A percentile compares a stretch with the other conserved stretches of the same genome.
phyloP scores from a whole-genome alignment of 2,329 filamentous ascomycete species.

The Ophiostoma sp. region DNA sequence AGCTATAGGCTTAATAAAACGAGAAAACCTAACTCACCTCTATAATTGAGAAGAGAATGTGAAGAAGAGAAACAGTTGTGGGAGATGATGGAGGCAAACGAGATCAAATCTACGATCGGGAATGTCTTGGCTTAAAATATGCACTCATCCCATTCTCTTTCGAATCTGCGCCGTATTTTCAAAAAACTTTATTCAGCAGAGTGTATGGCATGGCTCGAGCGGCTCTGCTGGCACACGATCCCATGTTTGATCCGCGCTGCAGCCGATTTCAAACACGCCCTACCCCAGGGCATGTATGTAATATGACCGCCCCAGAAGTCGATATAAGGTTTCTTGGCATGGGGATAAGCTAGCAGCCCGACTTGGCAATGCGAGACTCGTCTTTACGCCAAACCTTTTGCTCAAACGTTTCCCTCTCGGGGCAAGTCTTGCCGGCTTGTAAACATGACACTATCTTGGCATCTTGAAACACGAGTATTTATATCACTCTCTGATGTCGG shows the following conservation, averaged over 20 bases:
- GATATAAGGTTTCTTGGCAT: slow-evolving; percentile 5
- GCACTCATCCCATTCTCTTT: background rate
- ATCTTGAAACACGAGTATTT: background rate
- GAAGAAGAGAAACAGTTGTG: background rate
- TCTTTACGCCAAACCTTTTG: background rate
- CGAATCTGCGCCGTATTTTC: background rate
- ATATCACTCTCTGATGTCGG: background rate
- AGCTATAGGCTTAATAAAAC: background rate
- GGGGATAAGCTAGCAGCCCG: background rate
- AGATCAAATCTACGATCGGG: background rate
- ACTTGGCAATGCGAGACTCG: slow-evolving; percentile 5
- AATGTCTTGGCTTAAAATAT: background rate
- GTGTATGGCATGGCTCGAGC: background rate
- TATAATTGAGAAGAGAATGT: background rate
- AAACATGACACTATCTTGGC: slow-evolving; percentile 6
- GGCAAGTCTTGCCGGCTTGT: background rate
- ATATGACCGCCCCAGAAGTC: background rate
- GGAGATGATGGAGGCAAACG: background rate
- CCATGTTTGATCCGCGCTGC: background rate
- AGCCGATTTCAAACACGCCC: background rate
- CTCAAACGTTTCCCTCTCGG: background rate
- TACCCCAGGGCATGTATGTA: background rate
- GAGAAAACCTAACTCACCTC: background rate
- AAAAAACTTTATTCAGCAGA: background rate
- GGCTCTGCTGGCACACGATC: background rate